Evolutionary conservation across 331 rosid genomes (phyloP).

Genomic region (Malus hybrid): DNA sequence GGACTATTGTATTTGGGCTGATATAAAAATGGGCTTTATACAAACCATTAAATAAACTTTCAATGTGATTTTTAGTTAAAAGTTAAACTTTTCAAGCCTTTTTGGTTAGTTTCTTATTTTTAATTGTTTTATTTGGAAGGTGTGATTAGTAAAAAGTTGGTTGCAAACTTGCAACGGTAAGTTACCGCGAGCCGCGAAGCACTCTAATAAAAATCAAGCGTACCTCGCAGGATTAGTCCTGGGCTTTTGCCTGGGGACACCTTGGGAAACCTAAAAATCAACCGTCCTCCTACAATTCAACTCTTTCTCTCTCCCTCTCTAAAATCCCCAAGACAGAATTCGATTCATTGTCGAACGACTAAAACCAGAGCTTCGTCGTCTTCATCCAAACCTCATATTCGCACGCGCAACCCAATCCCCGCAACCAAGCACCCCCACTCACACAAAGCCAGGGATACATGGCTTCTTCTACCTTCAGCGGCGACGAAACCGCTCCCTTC

Average conservation of each 20-base stretch:
- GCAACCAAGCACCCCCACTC: background rate
- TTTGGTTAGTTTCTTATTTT: too few species aligned
- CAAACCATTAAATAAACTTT: too few species aligned
- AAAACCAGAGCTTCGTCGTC: background rate
- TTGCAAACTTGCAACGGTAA: background rate
- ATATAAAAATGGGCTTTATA: too few species aligned
- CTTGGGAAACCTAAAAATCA: background rate
- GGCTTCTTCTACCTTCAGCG: constrained; percentile 38
- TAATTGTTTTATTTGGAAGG: too few species aligned
- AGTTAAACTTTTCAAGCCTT: too few species aligned
- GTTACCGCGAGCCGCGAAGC: background rate
- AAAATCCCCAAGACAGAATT: background rate
- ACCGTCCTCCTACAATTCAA: background rate
- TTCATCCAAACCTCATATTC: background rate
- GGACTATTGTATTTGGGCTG: too few species aligned
- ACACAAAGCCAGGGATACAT: background rate
- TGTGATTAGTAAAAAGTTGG: too few species aligned
- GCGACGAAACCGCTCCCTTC: constrained; percentile 67
- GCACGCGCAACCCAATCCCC: background rate
- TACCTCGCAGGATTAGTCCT: too few species aligned
- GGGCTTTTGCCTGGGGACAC: too few species aligned
- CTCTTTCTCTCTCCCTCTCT: background rate
- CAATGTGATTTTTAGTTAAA: too few species aligned
- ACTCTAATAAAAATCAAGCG: background rate
- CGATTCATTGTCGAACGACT: background rate